phyloP scores from a whole-genome alignment of 179 eudicot genomes.

The Dionaea muscipula region DNA sequence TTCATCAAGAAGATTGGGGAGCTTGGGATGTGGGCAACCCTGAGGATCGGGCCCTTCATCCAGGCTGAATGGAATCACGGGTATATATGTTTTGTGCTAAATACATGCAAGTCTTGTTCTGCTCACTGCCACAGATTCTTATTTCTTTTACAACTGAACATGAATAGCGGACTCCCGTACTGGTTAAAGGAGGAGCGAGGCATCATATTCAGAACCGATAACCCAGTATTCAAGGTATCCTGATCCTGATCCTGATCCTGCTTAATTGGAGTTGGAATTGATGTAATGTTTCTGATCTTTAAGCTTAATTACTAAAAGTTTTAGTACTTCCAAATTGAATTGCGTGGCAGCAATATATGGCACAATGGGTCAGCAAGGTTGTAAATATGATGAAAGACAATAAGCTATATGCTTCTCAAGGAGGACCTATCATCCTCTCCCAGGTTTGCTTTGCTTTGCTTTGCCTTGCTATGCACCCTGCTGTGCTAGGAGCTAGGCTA shows the following conservation, averaged over 20 bases:
- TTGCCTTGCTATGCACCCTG: neutral
- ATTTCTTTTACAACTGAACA: neutral
- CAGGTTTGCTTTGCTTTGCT: constrained; percentile 31
- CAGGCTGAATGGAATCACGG: constrained; percentile 93
- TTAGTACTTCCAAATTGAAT: too few relatives aligned
- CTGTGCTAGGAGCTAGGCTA: too few relatives aligned
- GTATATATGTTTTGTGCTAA: constrained; percentile 19
- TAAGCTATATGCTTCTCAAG: constrained; percentile 63
- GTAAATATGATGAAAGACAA: constrained; percentile 50
- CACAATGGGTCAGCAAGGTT: constrained; percentile 34
- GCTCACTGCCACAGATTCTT: neutral
- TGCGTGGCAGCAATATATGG: constrained; percentile 47
- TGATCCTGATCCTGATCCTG: neutral
- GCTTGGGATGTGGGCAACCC: constrained; percentile 44
- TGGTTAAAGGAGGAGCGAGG: constrained; percentile 67
- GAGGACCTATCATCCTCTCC: constrained; percentile 82
- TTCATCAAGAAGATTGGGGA: constrained; percentile 52
- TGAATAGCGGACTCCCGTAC: constrained; percentile 73
- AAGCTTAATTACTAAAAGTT: neutral
- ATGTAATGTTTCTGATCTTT: neutral
- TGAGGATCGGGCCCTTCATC: constrained; percentile 75
- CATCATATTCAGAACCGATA: constrained; percentile 60
- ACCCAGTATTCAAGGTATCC: constrained; percentile 59
- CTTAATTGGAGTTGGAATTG: neutral
- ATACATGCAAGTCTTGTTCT: too few relatives aligned